Base-by-base conservation (phyloP, 164 flowering plant species). In the Taxillus chinensis region DNA sequence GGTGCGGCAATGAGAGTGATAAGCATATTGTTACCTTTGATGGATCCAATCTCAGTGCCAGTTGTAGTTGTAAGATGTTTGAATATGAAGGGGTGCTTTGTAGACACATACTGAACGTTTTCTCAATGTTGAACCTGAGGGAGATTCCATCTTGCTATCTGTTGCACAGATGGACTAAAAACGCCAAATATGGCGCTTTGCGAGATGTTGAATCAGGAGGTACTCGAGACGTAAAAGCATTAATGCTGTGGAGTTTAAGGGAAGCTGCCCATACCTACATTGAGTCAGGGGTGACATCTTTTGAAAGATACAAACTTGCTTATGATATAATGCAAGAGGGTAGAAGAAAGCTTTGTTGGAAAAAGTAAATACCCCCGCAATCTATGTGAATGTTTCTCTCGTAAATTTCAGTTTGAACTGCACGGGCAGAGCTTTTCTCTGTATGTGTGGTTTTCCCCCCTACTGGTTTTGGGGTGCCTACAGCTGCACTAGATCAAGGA, bases 71-170 rank as follows among this genome's bases (percentile, higher is more conserved):
- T 62, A 75, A 73, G 60, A 80, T 78, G 84, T 84, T 84, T 68
- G 89, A 84, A 66, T 77, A 53, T 57, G 82, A 77, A 68, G 86
- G 89, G 7, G 61, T 84, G 51, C 74, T 84, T 8, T 84, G 89
- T 64, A 73, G 85, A 50, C 89, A 84, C 66, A 70, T 72, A 17
- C 62, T 84, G 63, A 80, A 74, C 55, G 78, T 82, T n/a, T 80
- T 80, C 59, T 77, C 77, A 42, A 63, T 74, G 45, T 45, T 77
- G 73, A 78, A 71, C 56, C 16, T 79, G 15, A 65, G 71, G 56
- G 86, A 84, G 55, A 63, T 84, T 57, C 89, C 89, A 10, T 68
- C 85, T 11, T 71, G 71, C 17, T 80, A 78, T 58, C 70, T 84
- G 37, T 64, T 84, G 50, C 83, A 74, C 41, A 68, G 89, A 5